These are phyloP conservation scores for Phyllosticta paracitricarpa DNA, from an alignment of 2,329 filamentous ascomycete genomes.

Conservation along the genomic window DNA sequence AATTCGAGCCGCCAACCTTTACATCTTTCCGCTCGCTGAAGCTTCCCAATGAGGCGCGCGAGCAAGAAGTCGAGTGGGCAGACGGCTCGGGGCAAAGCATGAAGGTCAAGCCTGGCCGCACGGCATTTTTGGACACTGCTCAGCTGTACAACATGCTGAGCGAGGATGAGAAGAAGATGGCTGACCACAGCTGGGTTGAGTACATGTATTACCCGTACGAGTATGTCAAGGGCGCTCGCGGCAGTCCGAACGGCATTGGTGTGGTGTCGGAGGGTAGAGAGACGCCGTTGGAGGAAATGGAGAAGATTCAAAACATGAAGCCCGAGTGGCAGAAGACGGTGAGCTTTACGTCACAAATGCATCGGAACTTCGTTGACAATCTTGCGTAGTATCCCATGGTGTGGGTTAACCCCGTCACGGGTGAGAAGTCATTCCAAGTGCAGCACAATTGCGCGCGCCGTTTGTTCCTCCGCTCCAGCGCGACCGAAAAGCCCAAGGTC, in stretches of 20 bases:
- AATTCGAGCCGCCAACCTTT: slow-evolving; percentile 7
- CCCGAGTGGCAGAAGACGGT: slow-evolving; percentile 23
- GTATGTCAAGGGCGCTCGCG: slow-evolving; percentile 35
- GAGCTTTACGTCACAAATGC: not conserved
- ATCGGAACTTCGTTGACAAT: not conserved
- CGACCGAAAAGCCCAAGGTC: slow-evolving; percentile 24
- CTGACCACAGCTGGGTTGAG: slow-evolving; percentile 36
- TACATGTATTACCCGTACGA: slow-evolving; percentile 32
- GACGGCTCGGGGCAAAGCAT: not conserved
- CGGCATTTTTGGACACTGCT: not conserved
- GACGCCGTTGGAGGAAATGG: slow-evolving; percentile 28
- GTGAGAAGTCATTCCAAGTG: slow-evolving; percentile 35
- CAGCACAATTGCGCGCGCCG: slow-evolving; percentile 32
- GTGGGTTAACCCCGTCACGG: slow-evolving; percentile 35
- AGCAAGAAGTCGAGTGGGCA: not conserved
- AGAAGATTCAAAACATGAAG: slow-evolving; percentile 24
- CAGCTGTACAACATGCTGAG: slow-evolving; percentile 32
- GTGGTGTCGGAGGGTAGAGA: slow-evolving; percentile 31
- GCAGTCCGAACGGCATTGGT: slow-evolving; percentile 32
- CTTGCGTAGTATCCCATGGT: slow-evolving; percentile 33
- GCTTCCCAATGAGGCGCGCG: not conserved
- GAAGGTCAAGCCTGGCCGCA: not conserved
- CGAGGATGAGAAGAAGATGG: slow-evolving; percentile 28
- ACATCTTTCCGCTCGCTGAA: not conserved
- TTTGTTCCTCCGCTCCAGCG: slow-evolving; percentile 28